These are phyloP conservation scores for Fusarium sp. DNA, from an alignment of 2,329 filamentous ascomycete species.

Conservation along the genomic window DNA sequence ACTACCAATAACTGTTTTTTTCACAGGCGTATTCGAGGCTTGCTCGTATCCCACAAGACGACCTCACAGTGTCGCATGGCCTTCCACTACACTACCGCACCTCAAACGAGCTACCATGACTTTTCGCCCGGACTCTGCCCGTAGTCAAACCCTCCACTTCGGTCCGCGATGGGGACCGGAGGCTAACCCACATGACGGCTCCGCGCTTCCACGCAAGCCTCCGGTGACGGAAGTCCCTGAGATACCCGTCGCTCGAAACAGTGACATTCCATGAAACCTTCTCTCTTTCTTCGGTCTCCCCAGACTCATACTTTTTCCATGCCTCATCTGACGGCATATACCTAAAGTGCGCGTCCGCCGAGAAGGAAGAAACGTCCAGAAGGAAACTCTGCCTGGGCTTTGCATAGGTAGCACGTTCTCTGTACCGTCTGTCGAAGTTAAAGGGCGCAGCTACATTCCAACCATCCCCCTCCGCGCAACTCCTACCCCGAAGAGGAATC, in stretches of 20 bases:
- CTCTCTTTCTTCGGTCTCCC: conserved; percentile 11
- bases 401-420: neutral
- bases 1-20: neutral
- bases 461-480: neutral
- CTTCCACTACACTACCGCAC: neutral
- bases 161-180: neutral
- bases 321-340: neutral
- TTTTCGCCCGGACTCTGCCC: neutral
- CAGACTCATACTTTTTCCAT: neutral
- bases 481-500: neutral
- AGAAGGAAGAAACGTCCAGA: conserved; percentile 18
- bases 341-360: conserved; percentile 3
- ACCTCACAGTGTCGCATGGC: neutral
- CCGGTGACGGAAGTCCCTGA: neutral
- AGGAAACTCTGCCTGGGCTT: conserved; percentile 3
- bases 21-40: neutral
- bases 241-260: neutral
- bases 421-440: conserved; percentile 2
- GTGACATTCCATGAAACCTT: conserved; percentile 14
- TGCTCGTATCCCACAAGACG: neutral
- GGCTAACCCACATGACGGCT: neutral
- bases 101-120: neutral
- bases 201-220: neutral
- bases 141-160: neutral
- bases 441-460: conserved; percentile 25